These are phyloP conservation scores for Leccinum obscurum DNA, from an alignment of 768 basidiomycete species.

Conservation along the genomic window DNA sequence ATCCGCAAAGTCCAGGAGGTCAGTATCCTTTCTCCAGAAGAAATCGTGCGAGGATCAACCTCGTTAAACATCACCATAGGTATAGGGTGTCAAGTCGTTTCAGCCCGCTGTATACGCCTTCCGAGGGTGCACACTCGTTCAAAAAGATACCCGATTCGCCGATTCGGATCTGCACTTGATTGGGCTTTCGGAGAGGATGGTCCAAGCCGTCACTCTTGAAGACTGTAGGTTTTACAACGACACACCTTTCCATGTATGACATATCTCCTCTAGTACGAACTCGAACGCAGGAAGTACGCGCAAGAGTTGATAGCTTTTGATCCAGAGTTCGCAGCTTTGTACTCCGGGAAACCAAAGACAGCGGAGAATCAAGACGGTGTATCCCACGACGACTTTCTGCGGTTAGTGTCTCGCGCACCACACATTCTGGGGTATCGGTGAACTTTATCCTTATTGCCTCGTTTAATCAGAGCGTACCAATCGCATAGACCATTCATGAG, in stretches of 20 bases:
- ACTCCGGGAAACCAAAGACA: constrained; percentile 65
- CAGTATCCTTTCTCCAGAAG: no score
- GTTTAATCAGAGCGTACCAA: constrained; percentile 34
- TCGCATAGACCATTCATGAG: constrained; percentile 40
- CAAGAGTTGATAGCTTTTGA: constrained; percentile 75
- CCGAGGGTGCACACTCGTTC: no score
- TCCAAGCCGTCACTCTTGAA: constrained; percentile 38
- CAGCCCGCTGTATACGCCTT: no score
- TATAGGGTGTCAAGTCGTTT: no score
- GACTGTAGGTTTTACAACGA: constrained; percentile 33
- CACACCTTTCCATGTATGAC: background rate
- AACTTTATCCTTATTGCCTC: background rate
- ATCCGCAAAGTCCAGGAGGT: no score
- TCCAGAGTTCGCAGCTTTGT: constrained; percentile 60
- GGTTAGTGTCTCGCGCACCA: constrained; percentile 16
- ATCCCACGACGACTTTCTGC: constrained; percentile 37
- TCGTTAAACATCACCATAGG: no score
- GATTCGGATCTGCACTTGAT: no score
- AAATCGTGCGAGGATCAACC: no score
- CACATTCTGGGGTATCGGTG: background rate
- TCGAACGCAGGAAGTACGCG: constrained; percentile 66
- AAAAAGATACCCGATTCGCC: no score
- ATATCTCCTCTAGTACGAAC: constrained; percentile 54
- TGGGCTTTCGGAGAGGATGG: constrained; percentile 32
- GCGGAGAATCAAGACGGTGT: constrained; percentile 37